Base-by-base conservation (phyloP, 306 rosid species). In the Rosa persica region DNA sequence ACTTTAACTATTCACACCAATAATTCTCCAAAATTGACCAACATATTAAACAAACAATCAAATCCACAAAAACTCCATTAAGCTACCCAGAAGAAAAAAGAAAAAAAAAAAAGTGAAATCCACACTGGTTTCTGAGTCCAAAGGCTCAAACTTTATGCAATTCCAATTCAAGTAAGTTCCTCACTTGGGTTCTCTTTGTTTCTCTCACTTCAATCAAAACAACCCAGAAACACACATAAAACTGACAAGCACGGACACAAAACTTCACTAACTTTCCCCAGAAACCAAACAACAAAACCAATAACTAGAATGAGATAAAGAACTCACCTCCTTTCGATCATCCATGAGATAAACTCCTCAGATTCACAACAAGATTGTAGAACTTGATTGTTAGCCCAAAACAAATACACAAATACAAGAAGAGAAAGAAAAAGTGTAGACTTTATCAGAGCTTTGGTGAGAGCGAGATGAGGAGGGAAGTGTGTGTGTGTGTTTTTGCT, bases 321-420 rank as follows among this genome's bases (percentile, higher is more conserved):
- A 42, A 80, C 3, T 47, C 79, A 92, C 98, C 96, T 94, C 97
- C 86, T 94, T 94, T 42, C 87, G 92, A 85, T 94, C 94, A 70
- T 94, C 97, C 98, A 94, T 94, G 77, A 49, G 76, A 79, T 70
- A 27, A 27, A 72, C n/a, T 11, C 72, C 69, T 71, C 72, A 86
- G 87, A 77, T 44, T 76, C 82, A 76, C 42, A 67, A 48, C 1
- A 47, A 71, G 60, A 79, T 40, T 52, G 44, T 8, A n/a, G 60
- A 12, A 30, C 25, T 11, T 75, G 51, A 61, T 54, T 16, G 7
- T 27, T 17, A 5, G 6, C 23, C 6, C 12, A 58, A 19, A 62
- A 22, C 11, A 57, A 43, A 17, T 58, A 17, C 10, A 40, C 1
- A 30, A 54, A 13, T 12, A 51, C 6, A 9, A 30, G 44, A 54